Evolutionary conservation across 208 protist genomes (phyloP), one percentile per base, ranked within the genome.

Genomic region (Crithidia bombi): DNA sequence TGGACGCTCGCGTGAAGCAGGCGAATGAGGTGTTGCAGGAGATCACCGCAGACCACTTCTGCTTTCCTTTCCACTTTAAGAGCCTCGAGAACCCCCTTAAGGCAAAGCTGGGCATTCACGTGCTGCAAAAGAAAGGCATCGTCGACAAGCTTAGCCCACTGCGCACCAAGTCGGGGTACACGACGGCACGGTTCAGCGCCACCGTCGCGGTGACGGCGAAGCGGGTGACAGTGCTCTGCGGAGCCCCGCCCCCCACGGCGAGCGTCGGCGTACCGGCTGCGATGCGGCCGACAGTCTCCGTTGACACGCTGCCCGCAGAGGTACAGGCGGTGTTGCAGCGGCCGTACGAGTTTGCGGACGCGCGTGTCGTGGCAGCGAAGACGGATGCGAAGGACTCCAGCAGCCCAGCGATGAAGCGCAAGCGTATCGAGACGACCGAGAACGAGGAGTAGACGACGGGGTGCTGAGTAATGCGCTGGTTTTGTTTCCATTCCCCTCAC

Each of bases 1-100:
- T 68, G 52, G 86, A 92, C 54, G 73, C 83, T 21, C 86, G 88
- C 3, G 79, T 96, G 57, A 72, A 79, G 44, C 78, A 78, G 38
- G 88, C 89, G 12, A 80, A 82, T 33, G 73, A 56, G 38, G 72
- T 82, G 15, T 71, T 96, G 33, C 62, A 80, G 68, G 85, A 92
- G 63, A 86, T 96, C 39, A 85, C 75, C 21, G 71, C 88, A 50
- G 80, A 78, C 10, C 80, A 87, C 66, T 78, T 78, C 41, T 96
- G 91, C 71, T 96, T 96, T 52, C 88, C 91, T 2, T 96, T 96
- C 41, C 85, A 89, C 77, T 86, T 89, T 51, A 84, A 85, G 59
- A 74, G 79, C 57, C 59, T 92, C 49, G 44, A 67, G n/a, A 83
- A 85, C 43, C 88, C 88, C 30, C 80, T 93, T 5, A 77, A 80